Evolutionary conservation across 176 grass and related monocot species (phyloP).

Genomic region (Oryza glaberrima): DNA sequence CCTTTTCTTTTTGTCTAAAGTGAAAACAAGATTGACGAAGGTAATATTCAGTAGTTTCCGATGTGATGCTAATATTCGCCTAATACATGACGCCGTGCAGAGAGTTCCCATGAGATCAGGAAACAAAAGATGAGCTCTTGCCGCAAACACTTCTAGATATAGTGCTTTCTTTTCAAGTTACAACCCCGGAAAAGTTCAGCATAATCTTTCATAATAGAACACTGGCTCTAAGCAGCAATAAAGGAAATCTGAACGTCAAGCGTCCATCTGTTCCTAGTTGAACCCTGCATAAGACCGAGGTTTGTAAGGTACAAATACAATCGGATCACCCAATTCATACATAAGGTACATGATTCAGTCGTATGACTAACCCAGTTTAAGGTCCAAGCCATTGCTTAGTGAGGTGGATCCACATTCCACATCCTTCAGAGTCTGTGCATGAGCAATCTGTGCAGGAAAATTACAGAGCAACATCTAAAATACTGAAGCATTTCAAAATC

Average conservation of each 20-base stretch:
- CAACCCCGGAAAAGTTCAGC: neutral
- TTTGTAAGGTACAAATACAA: neutral
- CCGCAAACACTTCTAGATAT: neutral
- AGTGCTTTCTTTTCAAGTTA: neutral
- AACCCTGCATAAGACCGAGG: conserved; percentile 50
- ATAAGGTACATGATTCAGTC: neutral
- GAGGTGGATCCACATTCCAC: conserved; percentile 51
- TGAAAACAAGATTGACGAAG: neutral
- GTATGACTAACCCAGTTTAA: conserved; percentile 67
- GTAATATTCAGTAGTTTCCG: neutral
- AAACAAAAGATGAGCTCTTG: neutral
- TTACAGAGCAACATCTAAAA: neutral
- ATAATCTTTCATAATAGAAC: neutral
- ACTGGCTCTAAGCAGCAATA: neutral
- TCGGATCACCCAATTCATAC: neutral
- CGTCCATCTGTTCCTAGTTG: conserved; percentile 36
- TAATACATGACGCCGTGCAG: neutral
- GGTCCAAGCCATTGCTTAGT: conserved; percentile 61
- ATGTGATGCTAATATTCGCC: neutral
- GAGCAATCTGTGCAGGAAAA: conserved; percentile 58
- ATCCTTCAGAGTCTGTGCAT: conserved; percentile 54
- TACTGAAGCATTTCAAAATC: neutral
- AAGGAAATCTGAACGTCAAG: neutral
- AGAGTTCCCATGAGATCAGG: neutral
- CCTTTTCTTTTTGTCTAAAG: neutral